phyloP scores from a whole-genome alignment of 176 grass and related monocot species.

The Zea mays region DNA sequence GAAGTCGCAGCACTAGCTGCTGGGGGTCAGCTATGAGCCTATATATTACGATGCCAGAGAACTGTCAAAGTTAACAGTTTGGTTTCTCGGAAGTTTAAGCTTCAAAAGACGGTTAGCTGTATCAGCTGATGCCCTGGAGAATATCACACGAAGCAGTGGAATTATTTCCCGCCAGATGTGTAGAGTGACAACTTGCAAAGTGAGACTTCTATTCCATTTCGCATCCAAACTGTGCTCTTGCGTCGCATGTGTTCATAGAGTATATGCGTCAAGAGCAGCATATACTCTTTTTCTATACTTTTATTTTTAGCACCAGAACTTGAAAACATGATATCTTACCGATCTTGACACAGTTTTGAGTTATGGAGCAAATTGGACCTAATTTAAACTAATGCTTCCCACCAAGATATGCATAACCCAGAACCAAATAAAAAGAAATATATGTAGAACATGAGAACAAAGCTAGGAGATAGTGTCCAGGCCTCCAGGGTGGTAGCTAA shows the following conservation, averaged over 20 bases:
- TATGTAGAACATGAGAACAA: background rate
- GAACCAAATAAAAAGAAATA: conserved; percentile 18
- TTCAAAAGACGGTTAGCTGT: background rate
- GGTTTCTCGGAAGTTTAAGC: background rate
- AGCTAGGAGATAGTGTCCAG: background rate
- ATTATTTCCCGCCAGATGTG: background rate
- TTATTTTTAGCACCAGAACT: background rate
- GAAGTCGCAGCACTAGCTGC: conserved; percentile 1
- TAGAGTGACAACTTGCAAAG: conserved; percentile 55
- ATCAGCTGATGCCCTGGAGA: conserved; percentile 1
- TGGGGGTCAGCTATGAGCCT: conserved; percentile 3
- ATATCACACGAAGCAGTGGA: background rate
- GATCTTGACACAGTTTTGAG: background rate
- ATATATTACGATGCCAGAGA: background rate
- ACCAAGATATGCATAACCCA: background rate
- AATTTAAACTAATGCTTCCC: conserved; percentile 5
- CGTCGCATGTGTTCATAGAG: conserved; percentile 65
- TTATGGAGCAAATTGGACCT: conserved; percentile 8
- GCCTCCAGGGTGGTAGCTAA: background rate
- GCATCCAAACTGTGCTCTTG: conserved; percentile 58
- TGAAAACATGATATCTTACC: background rate
- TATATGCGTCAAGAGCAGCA: conserved; percentile 89
- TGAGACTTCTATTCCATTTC: conserved; percentile 87
- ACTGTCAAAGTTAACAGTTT: conserved; percentile 7
- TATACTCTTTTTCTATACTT: conserved; percentile 68